phyloP scores from a whole-genome alignment of 805 yeast genomes.

The Yamadazyma ubonensis region DNA sequence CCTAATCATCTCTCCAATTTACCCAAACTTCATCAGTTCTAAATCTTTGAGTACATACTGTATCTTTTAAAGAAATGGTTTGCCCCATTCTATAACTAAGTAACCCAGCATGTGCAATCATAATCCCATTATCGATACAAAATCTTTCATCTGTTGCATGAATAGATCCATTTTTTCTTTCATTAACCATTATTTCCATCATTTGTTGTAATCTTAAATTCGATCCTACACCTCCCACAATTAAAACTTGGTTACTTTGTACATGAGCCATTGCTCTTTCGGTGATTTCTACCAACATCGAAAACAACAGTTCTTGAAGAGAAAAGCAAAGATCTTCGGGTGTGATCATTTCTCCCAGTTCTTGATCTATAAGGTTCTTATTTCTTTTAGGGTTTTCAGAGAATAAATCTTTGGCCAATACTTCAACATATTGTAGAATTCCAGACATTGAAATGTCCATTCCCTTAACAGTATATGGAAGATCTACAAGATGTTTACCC shows the following conservation, averaged over 20 bases:
- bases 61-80: slow-evolving; percentile 54
- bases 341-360: slow-evolving; percentile 55
- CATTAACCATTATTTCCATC: slow-evolving; percentile 95
- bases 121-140: slow-evolving; percentile 96
- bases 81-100: slow-evolving; percentile 82
- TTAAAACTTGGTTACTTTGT: slow-evolving; percentile 79
- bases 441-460: slow-evolving; percentile 99
- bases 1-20: slow-evolving; percentile 72
- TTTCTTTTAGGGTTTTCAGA: slow-evolving; percentile 37
- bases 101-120: slow-evolving; percentile 98
- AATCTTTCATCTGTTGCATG: slow-evolving; percentile 95
- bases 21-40: slow-evolving; percentile 93
- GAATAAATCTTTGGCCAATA: slow-evolving; percentile 71
- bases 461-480: slow-evolving; percentile 97
- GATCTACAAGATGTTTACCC: slow-evolving; percentile 59
- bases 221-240: slow-evolving; percentile 99
- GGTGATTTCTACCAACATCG: slow-evolving; percentile 97
- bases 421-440: slow-evolving; percentile 80
- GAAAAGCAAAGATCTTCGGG: slow-evolving; percentile 90
- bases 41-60: slow-evolving; percentile 90
- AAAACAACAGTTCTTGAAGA: slow-evolving; percentile 85
- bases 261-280: slow-evolving; percentile 99
- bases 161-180: slow-evolving; percentile 77
- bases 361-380: slow-evolving; percentile 40
- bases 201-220: slow-evolving; percentile 87